phyloP scores from a whole-genome alignment of 2,329 filamentous ascomycete genomes.

The Talaromyces sp. region DNA sequence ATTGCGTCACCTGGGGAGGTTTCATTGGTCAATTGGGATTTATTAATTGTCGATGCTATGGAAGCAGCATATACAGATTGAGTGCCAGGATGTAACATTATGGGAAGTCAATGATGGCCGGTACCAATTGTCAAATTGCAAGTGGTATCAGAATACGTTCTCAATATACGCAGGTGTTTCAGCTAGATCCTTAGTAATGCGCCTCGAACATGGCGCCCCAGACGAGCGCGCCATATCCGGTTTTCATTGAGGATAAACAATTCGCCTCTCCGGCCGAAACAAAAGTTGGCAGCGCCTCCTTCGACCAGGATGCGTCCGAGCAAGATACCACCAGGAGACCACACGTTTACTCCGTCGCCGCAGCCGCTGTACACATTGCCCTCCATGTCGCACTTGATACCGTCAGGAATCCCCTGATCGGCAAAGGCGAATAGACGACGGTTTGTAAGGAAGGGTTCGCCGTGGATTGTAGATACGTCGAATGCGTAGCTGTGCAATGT shows the following conservation, averaged over 20 bases:
- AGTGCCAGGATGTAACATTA: no score
- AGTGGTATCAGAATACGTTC: not conserved
- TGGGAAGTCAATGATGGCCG: no score
- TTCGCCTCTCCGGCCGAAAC: conserved; percentile 37
- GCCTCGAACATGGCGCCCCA: not conserved
- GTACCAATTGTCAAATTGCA: not conserved
- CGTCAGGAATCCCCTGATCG: conserved; percentile 41
- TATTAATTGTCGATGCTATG: no score
- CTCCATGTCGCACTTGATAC: conserved; percentile 46
- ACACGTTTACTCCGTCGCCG: conserved; percentile 52
- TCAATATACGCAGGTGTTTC: not conserved
- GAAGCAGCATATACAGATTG: no score
- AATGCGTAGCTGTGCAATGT: conserved; percentile 38
- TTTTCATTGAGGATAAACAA: conserved; percentile 44
- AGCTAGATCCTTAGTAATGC: not conserved
- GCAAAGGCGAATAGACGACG: conserved; percentile 50
- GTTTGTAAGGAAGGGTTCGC: conserved; percentile 42
- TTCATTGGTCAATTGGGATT: no score
- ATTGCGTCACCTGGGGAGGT: no score
- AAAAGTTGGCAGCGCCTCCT: conserved; percentile 45
- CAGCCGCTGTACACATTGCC: conserved; percentile 55
- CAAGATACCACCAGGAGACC: conserved; percentile 44
- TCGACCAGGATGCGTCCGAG: conserved; percentile 55
- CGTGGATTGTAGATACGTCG: conserved; percentile 37
- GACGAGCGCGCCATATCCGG: conserved; percentile 27